Base-by-base conservation (phyloP, 768 basidiomycete species). In the Sarcodon aspratus region DNA sequence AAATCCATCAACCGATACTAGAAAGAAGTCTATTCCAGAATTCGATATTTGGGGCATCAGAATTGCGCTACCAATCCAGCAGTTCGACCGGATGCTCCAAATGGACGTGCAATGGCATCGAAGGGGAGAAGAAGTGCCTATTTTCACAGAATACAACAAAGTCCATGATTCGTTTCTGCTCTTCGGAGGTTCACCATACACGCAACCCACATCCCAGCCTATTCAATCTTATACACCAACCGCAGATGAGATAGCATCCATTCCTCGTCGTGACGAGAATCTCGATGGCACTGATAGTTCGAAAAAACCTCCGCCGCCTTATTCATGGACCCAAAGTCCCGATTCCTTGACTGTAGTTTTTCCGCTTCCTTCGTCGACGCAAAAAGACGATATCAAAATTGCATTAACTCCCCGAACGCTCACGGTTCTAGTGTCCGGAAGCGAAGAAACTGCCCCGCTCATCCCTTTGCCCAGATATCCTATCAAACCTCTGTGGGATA, bases 241-340 rank as follows among this genome's bases (percentile, higher is more conserved):
- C 5, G 57, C 72, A 0, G 81, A 83, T 40, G 88, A 90, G 56
- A 63, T 82, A 1, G 80, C 74, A 0, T 78, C 85, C 5, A 79
- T 87, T 44, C 85, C 89, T 13, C 76, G 79, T 44, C 59, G 66
- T 7, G 72, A 69, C 51, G 85, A 85, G 61, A 71, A 68, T 51
- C 61, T 83, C 42, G 78, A 82, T 52, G 58, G 13, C 2, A 13
- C 35, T n/a, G 36, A 59, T 21, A 67, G 67, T 1, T 60, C 64
- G 9, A 81, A 73, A 54, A 27, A 27, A 27, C 21, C 21, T 27
- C 86, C 85, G 3, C 78, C 79, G 27, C 85, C 92, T 0, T 97
- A 93, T 64, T 89, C 90, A 1, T 99, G 95, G 95, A 88, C 81
- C 0, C 95, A 99, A 59, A 81, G 84, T 4, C 62, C 78, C 1